Base-by-base conservation (phyloP, 768 basidiomycete genomes). In the Cystofilobasidium capitatum region DNA sequence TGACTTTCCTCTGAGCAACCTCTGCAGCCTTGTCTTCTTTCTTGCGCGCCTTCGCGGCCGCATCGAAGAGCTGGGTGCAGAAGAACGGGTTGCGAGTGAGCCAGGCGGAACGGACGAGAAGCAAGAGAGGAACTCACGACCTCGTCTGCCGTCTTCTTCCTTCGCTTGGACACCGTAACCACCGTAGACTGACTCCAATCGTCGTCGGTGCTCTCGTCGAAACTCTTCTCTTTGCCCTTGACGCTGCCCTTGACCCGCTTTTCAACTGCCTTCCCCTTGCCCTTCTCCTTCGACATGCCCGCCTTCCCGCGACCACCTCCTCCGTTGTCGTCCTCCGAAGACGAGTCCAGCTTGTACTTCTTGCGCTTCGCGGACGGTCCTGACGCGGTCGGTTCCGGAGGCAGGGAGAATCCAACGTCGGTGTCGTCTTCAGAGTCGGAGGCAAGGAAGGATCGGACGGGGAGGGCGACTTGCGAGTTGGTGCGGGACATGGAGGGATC, bases 1-100 rank as follows among this genome's bases (percentile, higher is more conserved):
- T 13, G 3, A 73, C 71, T 69, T 75, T 75, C 1, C 58, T 57
- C 3, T 65, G 64, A 36, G 70, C 71, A 36, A 66, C 69, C 47
- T 58, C 62, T 42, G 71, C 59, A 29, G 71, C 64, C 60, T 73
- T 75, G 58, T 71, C 69, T 3, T 64, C 62, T 58, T 66, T 70
- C 62, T 71, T 71, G 49, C 65, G 67, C 1, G 66, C 69, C 49
- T 72, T 74, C 35, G 59, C 40, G 24, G 71, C 69, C 17, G 70
- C 71, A 44, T 71, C 71, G 42, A 37, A 54, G 14, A 37, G 54
- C 49, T 44, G 33, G 39, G 22, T 13, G 6, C 10, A 42, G 4
- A 31, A 8, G 31, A 44, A 13, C 14, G 31, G 24, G 20, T 24
- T 22, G 24, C 2, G 31, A 49, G 45, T 0, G 8, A 44, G 40